A percentile compares a stretch with the other conserved stretches of the same genome.
Conservation (phyloP, 2,329 filamentous ascomycete species). For the Microsporum ferrugineum region DNA sequence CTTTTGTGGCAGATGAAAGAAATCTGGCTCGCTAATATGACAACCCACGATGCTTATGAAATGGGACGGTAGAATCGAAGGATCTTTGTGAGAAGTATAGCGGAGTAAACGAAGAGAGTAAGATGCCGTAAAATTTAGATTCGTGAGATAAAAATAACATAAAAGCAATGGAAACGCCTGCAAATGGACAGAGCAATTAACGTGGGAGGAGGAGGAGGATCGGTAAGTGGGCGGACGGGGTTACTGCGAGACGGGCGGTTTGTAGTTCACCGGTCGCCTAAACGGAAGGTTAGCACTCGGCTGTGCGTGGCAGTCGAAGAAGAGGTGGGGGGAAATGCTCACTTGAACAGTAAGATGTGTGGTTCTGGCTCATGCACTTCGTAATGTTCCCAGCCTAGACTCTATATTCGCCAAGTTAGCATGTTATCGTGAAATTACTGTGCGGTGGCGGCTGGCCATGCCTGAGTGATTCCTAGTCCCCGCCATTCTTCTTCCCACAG, state of each 20-base stretch:
- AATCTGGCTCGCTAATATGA: background rate
- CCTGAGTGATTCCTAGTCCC: slow-evolving; percentile 92
- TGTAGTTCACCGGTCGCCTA: slow-evolving; percentile 76
- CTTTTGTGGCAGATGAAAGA: background rate
- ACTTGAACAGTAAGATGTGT: slow-evolving; percentile 96
- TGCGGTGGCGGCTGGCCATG: slow-evolving; percentile 29
- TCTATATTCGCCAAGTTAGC: slow-evolving; percentile 44
- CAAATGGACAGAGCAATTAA: slow-evolving; percentile 6
- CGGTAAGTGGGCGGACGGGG: background rate
- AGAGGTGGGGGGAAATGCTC: slow-evolving; percentile 7
- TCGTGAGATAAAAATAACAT: background rate
- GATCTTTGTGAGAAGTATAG: background rate
- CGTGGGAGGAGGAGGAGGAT: background rate
- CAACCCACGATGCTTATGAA: background rate
- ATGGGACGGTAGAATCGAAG: background rate
- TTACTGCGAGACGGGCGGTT: slow-evolving; percentile 45
- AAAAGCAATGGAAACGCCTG: slow-evolving; percentile 8
- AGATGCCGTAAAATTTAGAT: slow-evolving; percentile 2
- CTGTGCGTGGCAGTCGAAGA: slow-evolving; percentile 8
- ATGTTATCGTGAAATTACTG: background rate
- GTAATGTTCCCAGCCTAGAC: slow-evolving; percentile 97
- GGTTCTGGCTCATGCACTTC: slow-evolving; percentile 98
- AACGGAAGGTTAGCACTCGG: slow-evolving; percentile 15
- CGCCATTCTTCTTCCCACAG: slow-evolving; percentile 99
- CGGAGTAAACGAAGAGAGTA: background rate